A percentile compares a stretch with the other conserved stretches of the same genome.
Conservation (phyloP, 352 stramenopile genomes). For the Phytopythium litorale region DNA sequence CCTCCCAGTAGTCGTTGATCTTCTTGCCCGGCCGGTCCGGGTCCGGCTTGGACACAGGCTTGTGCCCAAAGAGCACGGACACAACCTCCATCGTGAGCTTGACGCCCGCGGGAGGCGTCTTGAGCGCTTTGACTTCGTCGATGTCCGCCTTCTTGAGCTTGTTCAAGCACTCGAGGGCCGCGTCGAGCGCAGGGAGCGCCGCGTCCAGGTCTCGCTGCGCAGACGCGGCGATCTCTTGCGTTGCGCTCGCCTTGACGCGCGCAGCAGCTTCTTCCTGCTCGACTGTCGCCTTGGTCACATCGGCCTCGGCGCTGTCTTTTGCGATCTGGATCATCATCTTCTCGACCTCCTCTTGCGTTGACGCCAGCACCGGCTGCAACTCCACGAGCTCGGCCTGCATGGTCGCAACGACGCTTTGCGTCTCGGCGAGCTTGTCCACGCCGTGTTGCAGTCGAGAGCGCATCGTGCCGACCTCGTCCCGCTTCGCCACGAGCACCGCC, state of each 20-base stretch:
- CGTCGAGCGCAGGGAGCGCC: constrained; percentile 82
- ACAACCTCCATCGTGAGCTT: constrained; percentile 93
- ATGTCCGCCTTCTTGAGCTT: constrained; percentile 90
- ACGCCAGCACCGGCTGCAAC: constrained; percentile 71
- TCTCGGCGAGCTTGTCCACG: constrained; percentile 85
- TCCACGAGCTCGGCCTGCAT: constrained; percentile 87
- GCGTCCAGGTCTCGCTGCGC: constrained; percentile 86
- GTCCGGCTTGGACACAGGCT: constrained; percentile 86
- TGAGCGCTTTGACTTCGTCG: constrained; percentile 90
- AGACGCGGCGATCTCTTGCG: constrained; percentile 89
- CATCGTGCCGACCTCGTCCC: constrained; percentile 89
- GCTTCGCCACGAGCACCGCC: constrained; percentile 80
- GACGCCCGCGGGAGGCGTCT: constrained; percentile 87
- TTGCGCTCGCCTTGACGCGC: constrained; percentile 81
- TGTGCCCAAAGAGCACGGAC: constrained; percentile 89
- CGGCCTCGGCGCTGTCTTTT: constrained; percentile 87
- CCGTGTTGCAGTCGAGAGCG: constrained; percentile 80
- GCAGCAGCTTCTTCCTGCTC: constrained; percentile 88
- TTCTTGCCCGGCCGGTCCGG: constrained; percentile 88
- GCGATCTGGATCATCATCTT: constrained; percentile 90
- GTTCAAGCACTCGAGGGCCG: constrained; percentile 87
- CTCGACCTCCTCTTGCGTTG: constrained; percentile 80
- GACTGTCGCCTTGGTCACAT: constrained; percentile 80
- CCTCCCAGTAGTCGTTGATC: constrained; percentile 90
- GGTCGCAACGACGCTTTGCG: constrained; percentile 70